Conservation (phyloP, 768 basidiomycete species). For the Megacollybia marginata region DNA sequence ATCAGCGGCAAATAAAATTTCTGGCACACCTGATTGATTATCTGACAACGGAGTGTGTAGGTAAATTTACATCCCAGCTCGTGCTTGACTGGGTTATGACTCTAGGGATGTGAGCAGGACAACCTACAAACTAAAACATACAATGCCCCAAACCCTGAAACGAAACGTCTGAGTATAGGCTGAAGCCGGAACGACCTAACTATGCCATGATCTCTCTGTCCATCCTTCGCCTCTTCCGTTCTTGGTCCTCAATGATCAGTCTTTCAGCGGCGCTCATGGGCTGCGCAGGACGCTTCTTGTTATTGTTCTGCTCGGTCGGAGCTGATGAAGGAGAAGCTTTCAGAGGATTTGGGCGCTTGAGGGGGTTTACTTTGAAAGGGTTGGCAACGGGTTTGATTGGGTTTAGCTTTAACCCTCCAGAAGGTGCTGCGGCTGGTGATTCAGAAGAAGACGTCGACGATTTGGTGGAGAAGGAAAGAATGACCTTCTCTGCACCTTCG, state of each 20-base stretch:
- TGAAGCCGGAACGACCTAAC: no score
- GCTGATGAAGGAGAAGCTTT: slow-evolving; percentile 34
- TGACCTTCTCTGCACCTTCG: slow-evolving; percentile 66
- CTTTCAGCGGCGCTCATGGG: slow-evolving; percentile 78
- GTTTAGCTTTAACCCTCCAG: slow-evolving; percentile 54
- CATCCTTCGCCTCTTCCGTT: slow-evolving; percentile 77
- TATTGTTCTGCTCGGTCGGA: slow-evolving; percentile 30
- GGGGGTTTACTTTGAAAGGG: slow-evolving; percentile 58
- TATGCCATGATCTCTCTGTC: no score
- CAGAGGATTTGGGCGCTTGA: slow-evolving; percentile 72
- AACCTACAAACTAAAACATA: no score
- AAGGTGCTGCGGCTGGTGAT: slow-evolving; percentile 18
- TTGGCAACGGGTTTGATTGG: slow-evolving; percentile 50
- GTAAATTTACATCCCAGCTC: no score
- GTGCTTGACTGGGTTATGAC: no score
- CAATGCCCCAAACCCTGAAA: no score
- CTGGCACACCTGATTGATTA: no score
- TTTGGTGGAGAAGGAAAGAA: slow-evolving; percentile 65
- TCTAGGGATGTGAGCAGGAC: no score
- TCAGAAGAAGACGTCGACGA: slow-evolving; percentile 28
- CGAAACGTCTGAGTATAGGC: no score
- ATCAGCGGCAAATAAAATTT: no score
- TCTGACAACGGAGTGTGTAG: no score
- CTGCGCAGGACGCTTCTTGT: slow-evolving; percentile 56
- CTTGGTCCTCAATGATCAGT: slow-evolving; percentile 86